These are phyloP conservation scores for Aspergillus campestris DNA, from an alignment of 495 filamentous ascomycete species.

Conservation along the genomic window DNA sequence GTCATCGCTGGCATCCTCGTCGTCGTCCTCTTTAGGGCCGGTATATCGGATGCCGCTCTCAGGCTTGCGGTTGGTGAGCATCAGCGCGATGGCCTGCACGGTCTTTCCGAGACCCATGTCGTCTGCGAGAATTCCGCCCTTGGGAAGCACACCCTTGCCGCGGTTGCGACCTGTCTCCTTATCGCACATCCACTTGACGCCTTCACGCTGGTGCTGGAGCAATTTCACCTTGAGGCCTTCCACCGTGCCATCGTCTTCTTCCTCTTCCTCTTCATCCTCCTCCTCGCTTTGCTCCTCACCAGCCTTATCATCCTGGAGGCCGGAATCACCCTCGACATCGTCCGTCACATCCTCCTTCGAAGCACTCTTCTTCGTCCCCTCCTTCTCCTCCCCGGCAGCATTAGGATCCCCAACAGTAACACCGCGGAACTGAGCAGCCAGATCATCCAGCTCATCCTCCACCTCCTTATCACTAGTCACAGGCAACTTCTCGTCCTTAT, in stretches of 20 bases:
- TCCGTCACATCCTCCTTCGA: constrained; percentile 7
- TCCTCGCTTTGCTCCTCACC: constrained; percentile 27
- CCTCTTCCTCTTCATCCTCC: constrained; percentile 45
- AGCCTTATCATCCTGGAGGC: constrained; percentile 44
- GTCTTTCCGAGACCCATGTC: constrained; percentile 97
- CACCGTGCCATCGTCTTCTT: constrained; percentile 63
- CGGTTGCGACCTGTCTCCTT: constrained; percentile 76
- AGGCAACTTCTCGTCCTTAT: constrained; percentile 17
- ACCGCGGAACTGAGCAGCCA: constrained; percentile 51
- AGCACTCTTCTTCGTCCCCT: constrained; percentile 1
- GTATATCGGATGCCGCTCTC: constrained; percentile 22
- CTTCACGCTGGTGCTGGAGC: constrained; percentile 86
- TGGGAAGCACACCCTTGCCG: constrained; percentile 64
- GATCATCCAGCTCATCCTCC: constrained; percentile 37
- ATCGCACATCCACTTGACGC: constrained; percentile 85
- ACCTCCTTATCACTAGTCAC: constrained; percentile 8
- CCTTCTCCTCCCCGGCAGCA: constrained; percentile 29
- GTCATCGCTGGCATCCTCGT: constrained; percentile 12
- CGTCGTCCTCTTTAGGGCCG: constrained; percentile 17
- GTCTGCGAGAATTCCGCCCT: constrained; percentile 83
- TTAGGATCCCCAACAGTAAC: constrained; percentile 42
- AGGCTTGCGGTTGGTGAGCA: constrained; percentile 75
- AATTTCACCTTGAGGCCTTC: constrained; percentile 81
- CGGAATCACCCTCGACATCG: constrained; percentile 18
- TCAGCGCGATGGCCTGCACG: constrained; percentile 76